Base-by-base conservation (phyloP, 1,284 basidiomycete genomes). In the Ceratobasidium papillatum region DNA sequence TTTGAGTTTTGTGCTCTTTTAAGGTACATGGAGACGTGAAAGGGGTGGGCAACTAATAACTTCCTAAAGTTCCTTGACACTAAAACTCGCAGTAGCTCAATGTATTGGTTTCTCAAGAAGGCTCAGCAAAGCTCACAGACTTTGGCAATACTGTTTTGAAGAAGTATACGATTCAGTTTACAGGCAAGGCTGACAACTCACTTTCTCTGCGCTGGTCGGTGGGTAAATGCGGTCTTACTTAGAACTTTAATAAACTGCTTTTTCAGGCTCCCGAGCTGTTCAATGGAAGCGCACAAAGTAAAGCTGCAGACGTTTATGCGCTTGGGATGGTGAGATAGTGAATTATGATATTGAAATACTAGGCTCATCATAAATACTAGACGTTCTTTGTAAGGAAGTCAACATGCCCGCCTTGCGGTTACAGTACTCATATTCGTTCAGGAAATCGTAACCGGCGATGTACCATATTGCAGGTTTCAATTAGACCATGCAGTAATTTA, bases 1-100 rank as follows among this genome's bases (percentile, higher is more conserved):
- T n/a, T n/a, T n/a, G n/a, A n/a, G n/a, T n/a, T n/a, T n/a, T n/a
- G n/a, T n/a, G n/a, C n/a, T n/a, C n/a, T 2, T 36, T 49, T 32
- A 3, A 69, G 54, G 52, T 58, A 30, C 66, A 69, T 41, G 66
- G 66, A 7, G 66, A 69, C 27, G 19, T 69, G 17, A 69, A 69
- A 34, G 66, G 38, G 17, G 66, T 58, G 25, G 32, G 54, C 1
- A 2, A 47, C 3, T 17, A 3, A 19, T n/a, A n/a, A n/a, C 45
- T 32, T 3, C 14, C 4, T 4, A 2, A 12, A 22, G 17, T 49
- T 0, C 25, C 19, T 17, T 3, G 14, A 9, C 17, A 43, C 59
- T 45, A 3, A 43, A 19, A 30, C 12, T 3, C 11, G 7, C 9
- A 11, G 7, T 3, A 58, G 66, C 12, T 1, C 19, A 69, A 69